A percentile compares a stretch with the other conserved stretches of the same genome.
Evolutionary conservation across 306 rosid species (phyloP).

Genomic region (Ormosia emarginata): DNA sequence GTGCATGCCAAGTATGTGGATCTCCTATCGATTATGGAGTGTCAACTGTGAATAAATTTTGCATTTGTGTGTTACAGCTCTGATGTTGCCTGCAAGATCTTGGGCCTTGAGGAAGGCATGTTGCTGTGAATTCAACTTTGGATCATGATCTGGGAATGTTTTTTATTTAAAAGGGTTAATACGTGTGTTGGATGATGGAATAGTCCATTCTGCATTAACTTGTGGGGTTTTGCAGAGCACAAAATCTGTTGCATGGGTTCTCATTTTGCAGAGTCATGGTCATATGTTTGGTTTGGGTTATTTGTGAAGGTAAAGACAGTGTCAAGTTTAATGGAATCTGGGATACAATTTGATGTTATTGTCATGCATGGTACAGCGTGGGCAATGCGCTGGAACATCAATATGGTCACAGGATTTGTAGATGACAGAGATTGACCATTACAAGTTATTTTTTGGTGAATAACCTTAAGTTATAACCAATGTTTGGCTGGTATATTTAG

Average conservation of each 20-base stretch:
- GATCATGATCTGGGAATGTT: conserved; percentile 53
- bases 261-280: conserved; percentile 38
- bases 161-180: conserved; percentile 44
- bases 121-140: conserved; percentile 68
- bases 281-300: conserved; percentile 36
- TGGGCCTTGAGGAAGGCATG: conserved; percentile 91
- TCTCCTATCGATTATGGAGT: conserved; percentile 53
- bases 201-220: conserved; percentile 42
- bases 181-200: conserved; percentile 43
- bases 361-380: not conserved
- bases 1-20: conserved; percentile 45
- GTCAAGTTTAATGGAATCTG: conserved; percentile 31
- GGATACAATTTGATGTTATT: conserved; percentile 18
- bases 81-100: conserved; percentile 43
- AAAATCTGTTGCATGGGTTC: conserved; percentile 37
- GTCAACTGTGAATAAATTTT: conserved; percentile 67
- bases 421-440: conserved; percentile 22
- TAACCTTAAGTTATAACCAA: conserved; percentile 21
- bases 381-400: conserved; percentile 9
- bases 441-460: conserved; percentile 16
- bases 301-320: conserved; percentile 29
- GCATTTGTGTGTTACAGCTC: conserved; percentile 95
- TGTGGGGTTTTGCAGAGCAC: conserved; percentile 44
- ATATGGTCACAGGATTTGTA: conserved; percentile 17
- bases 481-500: conserved; percentile 31